Conservation (phyloP, 2,329 filamentous ascomycete genomes). For the Calonectria pauciramosa region DNA sequence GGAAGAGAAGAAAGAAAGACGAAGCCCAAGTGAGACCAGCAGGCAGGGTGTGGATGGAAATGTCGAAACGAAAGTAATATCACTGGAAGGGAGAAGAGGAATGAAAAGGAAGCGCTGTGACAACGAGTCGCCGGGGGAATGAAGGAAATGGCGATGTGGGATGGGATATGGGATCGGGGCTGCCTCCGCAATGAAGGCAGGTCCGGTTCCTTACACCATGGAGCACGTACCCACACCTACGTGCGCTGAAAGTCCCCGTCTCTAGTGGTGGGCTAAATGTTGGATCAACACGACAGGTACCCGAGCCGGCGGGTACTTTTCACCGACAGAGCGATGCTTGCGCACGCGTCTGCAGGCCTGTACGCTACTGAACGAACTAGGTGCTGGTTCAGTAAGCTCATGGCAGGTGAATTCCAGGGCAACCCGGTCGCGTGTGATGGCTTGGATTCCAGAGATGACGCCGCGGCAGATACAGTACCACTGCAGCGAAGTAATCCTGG, state of each 20-base stretch:
- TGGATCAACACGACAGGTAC: conserved; percentile 3
- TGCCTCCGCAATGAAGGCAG: not conserved
- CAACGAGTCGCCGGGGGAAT: conserved; percentile 15
- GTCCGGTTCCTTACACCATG: not conserved
- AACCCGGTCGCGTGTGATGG: conserved; percentile 9
- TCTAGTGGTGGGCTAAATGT: not conserved
- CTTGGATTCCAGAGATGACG: conserved; percentile 15
- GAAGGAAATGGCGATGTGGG: conserved; percentile 30
- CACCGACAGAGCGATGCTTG: not conserved
- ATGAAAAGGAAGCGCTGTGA: conserved; percentile 24
- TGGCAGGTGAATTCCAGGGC: conserved; percentile 8
- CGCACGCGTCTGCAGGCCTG: not conserved
- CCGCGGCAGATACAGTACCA: conserved; percentile 7
- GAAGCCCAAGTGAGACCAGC: conserved; percentile 23
- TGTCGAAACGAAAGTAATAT: conserved; percentile 13
- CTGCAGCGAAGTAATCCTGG: not conserved
- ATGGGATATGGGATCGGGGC: conserved; percentile 7
- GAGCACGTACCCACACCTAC: not conserved
- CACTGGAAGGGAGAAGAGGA: conserved; percentile 21
- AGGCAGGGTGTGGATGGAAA: conserved; percentile 10
- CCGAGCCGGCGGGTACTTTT: not conserved
- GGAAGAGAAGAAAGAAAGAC: conserved; percentile 9
- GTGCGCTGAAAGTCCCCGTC: not conserved
- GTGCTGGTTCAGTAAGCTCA: not conserved
- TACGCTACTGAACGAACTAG: not conserved